Base-by-base conservation (phyloP, 2,329 filamentous ascomycete genomes). In the Aspergillus caelatus region DNA sequence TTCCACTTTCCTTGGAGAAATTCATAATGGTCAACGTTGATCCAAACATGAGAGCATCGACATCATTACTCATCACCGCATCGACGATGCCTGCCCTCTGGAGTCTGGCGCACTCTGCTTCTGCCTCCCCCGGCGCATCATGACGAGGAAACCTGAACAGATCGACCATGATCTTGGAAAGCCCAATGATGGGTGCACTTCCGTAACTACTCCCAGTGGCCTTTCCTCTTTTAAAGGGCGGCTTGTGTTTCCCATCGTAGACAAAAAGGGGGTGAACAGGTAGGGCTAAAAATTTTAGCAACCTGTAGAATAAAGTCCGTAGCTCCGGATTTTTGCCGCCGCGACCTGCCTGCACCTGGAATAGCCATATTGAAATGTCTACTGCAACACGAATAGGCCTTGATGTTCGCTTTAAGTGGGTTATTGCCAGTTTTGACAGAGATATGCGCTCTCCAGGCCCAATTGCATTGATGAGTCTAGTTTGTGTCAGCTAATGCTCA, bases 11-110 rank as follows among this genome's bases (percentile, higher is more conserved):
- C 3, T 91, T 85, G 0, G 91, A 91, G 89, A 92, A 97, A 71
- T 93, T 94, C 57, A 93, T 86, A 48, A 97, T 80, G 0, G 91
- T 94, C 43, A 88, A 80, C 0, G 86, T 89, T 67, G 93, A 95
- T 1, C 95, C 95, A 79, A 98, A 98, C 94, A 98, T 98, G 71
- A 98, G 86, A 2, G 94, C 95, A 75, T 99, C 95, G 50, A 97
- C 93, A 81, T 99, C 95, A 76, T 99, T 94, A 76, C 92, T 97
- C 70, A 99, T 83, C 1, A 98, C 95, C 0, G 92, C 94, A 77
- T 99, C 95, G 1, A 97, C 94, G 10, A 97, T 82, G 0, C 93
- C 93, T 53, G 89, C 85, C 63, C 85, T 84, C 73, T 99, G 94
- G 3, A 99, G 79, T 19, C 95, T 80, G 0, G 95, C 95, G 69